Percentiles rank a stretch among this genome's conserved stretches.
These are phyloP conservation scores for Podosphaera xanthii DNA, from an alignment of 2,329 filamentous ascomycete species.

Conservation along the genomic window DNA sequence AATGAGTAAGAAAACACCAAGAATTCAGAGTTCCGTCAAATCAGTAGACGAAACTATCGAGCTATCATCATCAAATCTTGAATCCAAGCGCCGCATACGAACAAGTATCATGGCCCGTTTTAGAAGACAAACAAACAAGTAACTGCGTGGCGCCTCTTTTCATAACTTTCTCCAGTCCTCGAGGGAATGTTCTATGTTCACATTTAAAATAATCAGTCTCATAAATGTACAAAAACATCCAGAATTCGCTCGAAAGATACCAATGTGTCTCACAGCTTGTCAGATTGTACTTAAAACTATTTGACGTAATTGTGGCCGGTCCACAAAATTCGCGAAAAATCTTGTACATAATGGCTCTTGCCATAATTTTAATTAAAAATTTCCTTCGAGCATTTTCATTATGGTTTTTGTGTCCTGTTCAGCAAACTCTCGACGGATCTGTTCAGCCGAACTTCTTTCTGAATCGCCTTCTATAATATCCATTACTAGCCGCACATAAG, in stretches of 20 bases:
- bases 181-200: not conserved
- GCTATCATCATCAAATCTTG: conserved; percentile 6
- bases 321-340: not conserved
- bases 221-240: not conserved
- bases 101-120: conserved; percentile 12
- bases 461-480: conserved; percentile 21
- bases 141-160: not conserved
- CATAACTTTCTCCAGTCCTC: not conserved
- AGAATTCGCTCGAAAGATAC: no score
- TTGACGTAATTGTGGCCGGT: not conserved
- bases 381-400: conserved; percentile 24
- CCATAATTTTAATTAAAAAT: conserved; percentile 7
- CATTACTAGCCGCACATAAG: conserved; percentile 34
- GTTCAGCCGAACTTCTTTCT: conserved; percentile 15
- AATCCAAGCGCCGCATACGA: conserved; percentile 5
- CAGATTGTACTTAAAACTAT: not conserved
- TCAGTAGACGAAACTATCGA: conserved; percentile 3
- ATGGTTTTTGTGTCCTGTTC: conserved; percentile 26
- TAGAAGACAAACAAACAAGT: conserved; percentile 11
- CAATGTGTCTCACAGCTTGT: no score
- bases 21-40: conserved; percentile 3
- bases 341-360: not conserved
- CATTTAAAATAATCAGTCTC: not conserved
- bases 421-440: conserved; percentile 23
- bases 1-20: conserved; percentile 16